Evolutionary conservation across 306 rosid genomes (phyloP).

Genomic region (Gastrolobium villosum): DNA sequence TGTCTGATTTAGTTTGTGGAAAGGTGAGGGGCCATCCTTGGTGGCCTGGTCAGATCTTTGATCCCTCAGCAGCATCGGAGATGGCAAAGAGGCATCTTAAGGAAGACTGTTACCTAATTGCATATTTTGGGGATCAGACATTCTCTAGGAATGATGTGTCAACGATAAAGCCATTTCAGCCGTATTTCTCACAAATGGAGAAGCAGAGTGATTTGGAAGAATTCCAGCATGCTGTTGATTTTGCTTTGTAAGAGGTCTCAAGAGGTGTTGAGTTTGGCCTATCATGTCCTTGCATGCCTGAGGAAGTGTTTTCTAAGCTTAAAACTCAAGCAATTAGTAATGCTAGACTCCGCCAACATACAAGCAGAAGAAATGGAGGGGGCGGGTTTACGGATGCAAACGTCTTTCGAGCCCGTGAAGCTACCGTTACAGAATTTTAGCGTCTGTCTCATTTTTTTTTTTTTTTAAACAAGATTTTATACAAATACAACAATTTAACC

Average conservation of each 20-base stretch:
- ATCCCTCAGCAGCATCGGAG: slow-evolving; percentile 70
- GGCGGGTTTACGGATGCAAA: slow-evolving; percentile 52
- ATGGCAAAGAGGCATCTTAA: slow-evolving; percentile 72
- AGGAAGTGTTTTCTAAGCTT: slow-evolving; percentile 58
- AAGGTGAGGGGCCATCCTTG: slow-evolving; percentile 92
- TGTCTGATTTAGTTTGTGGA: slow-evolving; percentile 86
- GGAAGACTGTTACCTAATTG: slow-evolving; percentile 63
- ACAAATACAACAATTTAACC: too few species aligned
- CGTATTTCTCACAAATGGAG: slow-evolving; percentile 71
- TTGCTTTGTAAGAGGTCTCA: slow-evolving; percentile 83
- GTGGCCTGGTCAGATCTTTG: slow-evolving; percentile 98
- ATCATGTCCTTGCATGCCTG: slow-evolving; percentile 75
- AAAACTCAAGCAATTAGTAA: slow-evolving; percentile 64
- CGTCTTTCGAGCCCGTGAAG: slow-evolving; percentile 68
- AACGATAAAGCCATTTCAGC: slow-evolving; percentile 70
- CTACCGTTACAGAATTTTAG: slow-evolving; percentile 32
- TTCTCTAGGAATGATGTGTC: slow-evolving; percentile 89
- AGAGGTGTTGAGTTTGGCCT: slow-evolving; percentile 79
- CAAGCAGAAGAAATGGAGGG: slow-evolving; percentile 66
- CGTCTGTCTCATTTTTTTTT: too few species aligned
- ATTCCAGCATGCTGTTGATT: slow-evolving; percentile 69
- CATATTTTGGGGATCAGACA: slow-evolving; percentile 81
- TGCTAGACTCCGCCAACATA: slow-evolving; percentile 63
- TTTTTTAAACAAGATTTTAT: too few species aligned
- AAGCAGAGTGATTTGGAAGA: slow-evolving; percentile 64